Evolutionary conservation across 2,329 filamentous ascomycete genomes (phyloP), one percentile per base, ranked within the genome.

Genomic region (Aspergillus chevalieri): DNA sequence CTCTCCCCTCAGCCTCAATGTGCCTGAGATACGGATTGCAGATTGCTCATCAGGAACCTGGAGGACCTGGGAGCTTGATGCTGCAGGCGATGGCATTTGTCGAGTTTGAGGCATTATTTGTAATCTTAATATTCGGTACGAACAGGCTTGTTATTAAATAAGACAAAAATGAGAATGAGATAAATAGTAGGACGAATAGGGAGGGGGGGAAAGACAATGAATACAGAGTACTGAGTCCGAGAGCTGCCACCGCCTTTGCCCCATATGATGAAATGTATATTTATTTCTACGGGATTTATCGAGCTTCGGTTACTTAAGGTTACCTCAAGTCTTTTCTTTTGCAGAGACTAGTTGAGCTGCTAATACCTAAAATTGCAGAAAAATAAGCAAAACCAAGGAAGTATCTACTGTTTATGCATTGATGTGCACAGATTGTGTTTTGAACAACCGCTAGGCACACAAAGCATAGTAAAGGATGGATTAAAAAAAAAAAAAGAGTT

Each of bases 61-160:
- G 9, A 41, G 38, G 14, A 63, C 57, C 28, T 62, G 62, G 0
- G 64, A 59, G 14, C 52, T 52, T n/a, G 56, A 60, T 28, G 51
- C 39, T 38, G 51, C 22, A 21, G 65, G 57, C 56, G 61, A 50
- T 54, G 54, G 45, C 62, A 59, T 30, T 60, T 61, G 52, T 72
- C 64, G 54, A 72, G 71, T 62, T 72, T 65, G 59, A 59, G 61
- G 74, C 62, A 75, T 67, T 24, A 17, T 26, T 26, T 14, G 14
- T 6, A 12, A n/a, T 0, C 8, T n/a, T 44, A 17, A n/a, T 26
- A 26, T 4, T 15, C n/a, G 10, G 6, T 7, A 12, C 9, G 42
- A 44, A 14, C 21, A 30, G 22, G 26, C 4, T 10, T 9, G 9
- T 26, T 19, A 22, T 9, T 43, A 8, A 14, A 24, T 22, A 43